phyloP scores from a whole-genome alignment of 805 yeast species.

The Candida hispaniensis region DNA sequence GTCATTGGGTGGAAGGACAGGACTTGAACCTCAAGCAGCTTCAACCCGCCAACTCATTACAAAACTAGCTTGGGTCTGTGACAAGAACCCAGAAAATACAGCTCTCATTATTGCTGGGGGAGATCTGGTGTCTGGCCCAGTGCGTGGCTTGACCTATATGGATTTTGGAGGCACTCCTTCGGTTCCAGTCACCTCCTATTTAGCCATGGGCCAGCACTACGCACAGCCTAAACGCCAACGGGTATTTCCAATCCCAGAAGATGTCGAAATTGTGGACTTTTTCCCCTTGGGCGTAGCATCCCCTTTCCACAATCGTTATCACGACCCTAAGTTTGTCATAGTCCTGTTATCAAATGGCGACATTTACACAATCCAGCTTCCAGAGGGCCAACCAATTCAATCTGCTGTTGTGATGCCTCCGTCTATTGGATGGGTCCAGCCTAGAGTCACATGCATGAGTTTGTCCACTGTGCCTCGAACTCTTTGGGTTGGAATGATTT shows the following conservation, averaged over 20 bases:
- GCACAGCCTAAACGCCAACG: conserved; percentile 46
- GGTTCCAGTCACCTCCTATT: conserved; percentile 72
- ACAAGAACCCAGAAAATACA: conserved; percentile 69
- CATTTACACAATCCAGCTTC: conserved; percentile 48
- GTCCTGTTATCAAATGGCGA: conserved; percentile 54
- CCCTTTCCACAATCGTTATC: conserved; percentile 74
- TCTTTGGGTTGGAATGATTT: conserved; percentile 72
- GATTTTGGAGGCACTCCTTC: conserved; percentile 70
- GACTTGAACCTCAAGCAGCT: conserved; percentile 18
- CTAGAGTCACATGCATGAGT: conserved; percentile 48
- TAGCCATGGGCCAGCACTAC: conserved; percentile 70
- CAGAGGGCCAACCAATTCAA: conserved; percentile 42
- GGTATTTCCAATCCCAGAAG: conserved; percentile 43
- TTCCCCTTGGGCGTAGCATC: conserved; percentile 47
- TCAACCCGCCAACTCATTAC: conserved; percentile 34
- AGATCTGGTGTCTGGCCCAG: conserved; percentile 35
- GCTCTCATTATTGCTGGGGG: conserved; percentile 63
- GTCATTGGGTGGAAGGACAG: too few species aligned
- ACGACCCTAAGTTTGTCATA: conserved; percentile 58
- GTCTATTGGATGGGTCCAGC: conserved; percentile 65
- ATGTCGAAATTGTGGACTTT: conserved; percentile 36
- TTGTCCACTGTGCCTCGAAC: conserved; percentile 50
- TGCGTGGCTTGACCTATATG: conserved; percentile 42
- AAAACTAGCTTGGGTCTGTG: conserved; percentile 67
- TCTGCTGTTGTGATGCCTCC: conserved; percentile 66